A percentile compares a stretch with the other conserved stretches of the same genome.
phyloP scores from a whole-genome alignment of 1,284 basidiomycete genomes.

The Earliella scabrosa region DNA sequence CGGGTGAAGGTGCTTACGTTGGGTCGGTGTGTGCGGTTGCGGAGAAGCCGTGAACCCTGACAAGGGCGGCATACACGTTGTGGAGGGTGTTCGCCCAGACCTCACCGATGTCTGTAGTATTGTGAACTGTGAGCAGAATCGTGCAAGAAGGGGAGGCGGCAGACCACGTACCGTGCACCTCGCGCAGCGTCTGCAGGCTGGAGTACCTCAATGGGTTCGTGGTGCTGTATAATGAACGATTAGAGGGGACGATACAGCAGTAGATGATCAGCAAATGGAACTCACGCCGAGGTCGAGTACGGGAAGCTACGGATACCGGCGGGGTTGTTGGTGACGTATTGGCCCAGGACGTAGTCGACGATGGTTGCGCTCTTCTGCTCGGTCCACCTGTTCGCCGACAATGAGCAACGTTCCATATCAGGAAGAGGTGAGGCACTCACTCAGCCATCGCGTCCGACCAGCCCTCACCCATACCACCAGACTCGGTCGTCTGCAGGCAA shows the following conservation, averaged over 20 bases:
- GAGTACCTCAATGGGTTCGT: slow-evolving; percentile 32
- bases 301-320: slow-evolving; percentile 43
- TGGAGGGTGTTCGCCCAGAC: slow-evolving; percentile 59
- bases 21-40: slow-evolving; percentile 39
- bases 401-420: background rate
- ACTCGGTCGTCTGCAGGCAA: slow-evolving; percentile 53
- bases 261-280: background rate
- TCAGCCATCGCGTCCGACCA: slow-evolving; percentile 59
- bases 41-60: slow-evolving; percentile 47
- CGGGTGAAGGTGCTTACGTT: slow-evolving; percentile 4
- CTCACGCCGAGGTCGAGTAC: slow-evolving; percentile 46
- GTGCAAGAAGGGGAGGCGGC: too few species aligned
- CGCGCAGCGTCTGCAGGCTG: slow-evolving; percentile 37
- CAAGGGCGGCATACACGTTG: slow-evolving; percentile 54
- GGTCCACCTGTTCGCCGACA: slow-evolving; percentile 35
- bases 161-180: slow-evolving; percentile 41
- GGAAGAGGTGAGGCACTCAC: slow-evolving; percentile 30
- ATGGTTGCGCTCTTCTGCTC: slow-evolving; percentile 41
- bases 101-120: slow-evolving; percentile 46
- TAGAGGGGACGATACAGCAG: too few species aligned
- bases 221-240: slow-evolving; percentile 4
- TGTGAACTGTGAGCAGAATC: too few species aligned
- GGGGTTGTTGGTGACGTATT: slow-evolving; percentile 38
- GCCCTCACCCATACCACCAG: slow-evolving; percentile 59
- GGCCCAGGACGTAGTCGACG: slow-evolving; percentile 44